Percentiles rank a stretch among this genome's conserved stretches.
phyloP scores from a whole-genome alignment of 225 moss, liverwort and hornwort species.

The Takakia lepidozioides region DNA sequence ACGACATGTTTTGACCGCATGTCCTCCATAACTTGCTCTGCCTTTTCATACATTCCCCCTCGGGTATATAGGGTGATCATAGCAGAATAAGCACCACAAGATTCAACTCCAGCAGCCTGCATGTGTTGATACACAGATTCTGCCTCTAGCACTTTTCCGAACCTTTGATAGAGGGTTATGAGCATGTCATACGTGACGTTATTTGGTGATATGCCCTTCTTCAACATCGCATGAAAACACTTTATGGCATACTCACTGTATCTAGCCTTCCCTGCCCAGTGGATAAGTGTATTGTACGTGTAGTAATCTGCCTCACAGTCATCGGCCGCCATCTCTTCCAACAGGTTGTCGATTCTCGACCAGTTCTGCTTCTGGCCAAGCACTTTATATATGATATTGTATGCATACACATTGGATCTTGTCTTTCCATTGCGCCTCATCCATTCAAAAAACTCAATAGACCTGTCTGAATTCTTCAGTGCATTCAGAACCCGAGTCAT shows the following conservation, averaged over 20 bases:
- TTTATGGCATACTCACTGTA: slow-evolving; percentile 23
- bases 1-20: slow-evolving; percentile 47
- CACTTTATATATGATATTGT: slow-evolving; percentile 40
- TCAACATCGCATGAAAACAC: slow-evolving; percentile 31
- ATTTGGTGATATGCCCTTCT: slow-evolving; percentile 28
- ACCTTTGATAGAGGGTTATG: slow-evolving; percentile 39
- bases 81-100: slow-evolving; percentile 53
- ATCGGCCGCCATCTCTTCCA: slow-evolving; percentile 33
- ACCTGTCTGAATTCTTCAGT: slow-evolving; percentile 33
- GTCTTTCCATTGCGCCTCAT: slow-evolving; percentile 41
- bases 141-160: slow-evolving; percentile 26
- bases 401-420: slow-evolving; percentile 36
- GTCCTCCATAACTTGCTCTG: slow-evolving; percentile 69
- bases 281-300: slow-evolving; percentile 55
- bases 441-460: slow-evolving; percentile 51
- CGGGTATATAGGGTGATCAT: slow-evolving; percentile 79
- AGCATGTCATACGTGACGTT: slow-evolving; percentile 37
- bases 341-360: slow-evolving; percentile 28
- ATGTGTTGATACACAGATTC: slow-evolving; percentile 35
- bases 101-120: slow-evolving; percentile 40
- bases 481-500: slow-evolving; percentile 32
- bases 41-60: slow-evolving; percentile 52
- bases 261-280: slow-evolving; percentile 51
- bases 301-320: slow-evolving; percentile 34
- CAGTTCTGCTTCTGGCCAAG: slow-evolving; percentile 42